Percentiles rank a stretch among this genome's conserved stretches.
Evolutionary conservation across 768 basidiomycete species (phyloP).

Genomic region (Leccinellum albellum): DNA sequence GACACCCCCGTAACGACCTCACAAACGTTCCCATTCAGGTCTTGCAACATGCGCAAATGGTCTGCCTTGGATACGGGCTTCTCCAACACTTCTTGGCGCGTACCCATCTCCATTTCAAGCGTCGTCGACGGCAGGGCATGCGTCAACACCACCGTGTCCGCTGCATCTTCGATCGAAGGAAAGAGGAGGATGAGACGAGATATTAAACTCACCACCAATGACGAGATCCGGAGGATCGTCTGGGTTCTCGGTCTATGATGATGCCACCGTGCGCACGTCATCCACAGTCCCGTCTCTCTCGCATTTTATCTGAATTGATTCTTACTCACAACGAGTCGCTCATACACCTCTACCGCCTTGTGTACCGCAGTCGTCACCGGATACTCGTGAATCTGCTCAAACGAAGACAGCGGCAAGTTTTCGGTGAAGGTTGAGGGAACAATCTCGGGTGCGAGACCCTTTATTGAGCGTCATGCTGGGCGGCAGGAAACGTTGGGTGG

Average conservation of each 20-base stretch:
- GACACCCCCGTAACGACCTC: constrained; percentile 92
- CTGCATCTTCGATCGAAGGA: constrained; percentile 36
- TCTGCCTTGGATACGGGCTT: constrained; percentile 80
- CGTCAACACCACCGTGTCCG: constrained; percentile 93
- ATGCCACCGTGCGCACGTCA: background rate
- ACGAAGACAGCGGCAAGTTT: constrained; percentile 61
- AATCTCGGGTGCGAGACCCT: constrained; percentile 68
- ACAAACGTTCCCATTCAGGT: constrained; percentile 81
- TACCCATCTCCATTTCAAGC: constrained; percentile 36
- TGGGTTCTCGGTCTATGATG: constrained; percentile 43
- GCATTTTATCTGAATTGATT: background rate
- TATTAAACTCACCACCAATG: constrained; percentile 53
- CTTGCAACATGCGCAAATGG: constrained; percentile 81
- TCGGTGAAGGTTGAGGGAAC: constrained; percentile 80
- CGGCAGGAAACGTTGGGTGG: background rate
- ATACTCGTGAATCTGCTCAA: constrained; percentile 70
- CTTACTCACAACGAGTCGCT: constrained; percentile 62
- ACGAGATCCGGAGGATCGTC: constrained; percentile 78
- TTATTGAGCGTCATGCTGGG: background rate
- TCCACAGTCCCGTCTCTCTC: background rate
- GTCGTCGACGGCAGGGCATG: constrained; percentile 62
- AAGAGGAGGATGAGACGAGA: background rate
- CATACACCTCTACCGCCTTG: constrained; percentile 86
- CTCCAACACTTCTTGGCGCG: constrained; percentile 76
- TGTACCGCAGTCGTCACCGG: constrained; percentile 72